Evolutionary conservation across 2,329 filamentous ascomycete genomes (phyloP).

Genomic region (Calonectria naviculata): DNA sequence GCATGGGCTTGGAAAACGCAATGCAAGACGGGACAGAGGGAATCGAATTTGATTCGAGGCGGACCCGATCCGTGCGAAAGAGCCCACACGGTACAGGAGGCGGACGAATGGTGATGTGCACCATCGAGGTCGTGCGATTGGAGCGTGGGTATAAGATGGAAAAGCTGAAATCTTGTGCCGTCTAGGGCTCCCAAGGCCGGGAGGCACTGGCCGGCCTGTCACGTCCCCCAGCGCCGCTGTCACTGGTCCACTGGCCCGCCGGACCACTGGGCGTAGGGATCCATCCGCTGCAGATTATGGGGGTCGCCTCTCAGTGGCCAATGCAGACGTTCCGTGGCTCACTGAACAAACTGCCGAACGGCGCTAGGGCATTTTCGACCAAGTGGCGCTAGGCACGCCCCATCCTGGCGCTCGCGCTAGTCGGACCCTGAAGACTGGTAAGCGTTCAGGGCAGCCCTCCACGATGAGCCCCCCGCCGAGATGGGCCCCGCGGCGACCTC

Average conservation of each 20-base stretch:
- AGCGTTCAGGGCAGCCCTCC: constrained; percentile 6
- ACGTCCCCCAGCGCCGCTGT: background rate
- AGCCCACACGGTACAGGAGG: background rate
- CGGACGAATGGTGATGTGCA: background rate
- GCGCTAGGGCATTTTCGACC: background rate
- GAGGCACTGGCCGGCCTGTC: background rate
- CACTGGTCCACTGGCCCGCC: background rate
- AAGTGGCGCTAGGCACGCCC: background rate
- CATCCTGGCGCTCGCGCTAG: background rate
- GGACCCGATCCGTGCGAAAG: background rate
- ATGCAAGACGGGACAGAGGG: background rate
- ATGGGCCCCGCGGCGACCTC: background rate
- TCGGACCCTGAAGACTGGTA: constrained; percentile 11
- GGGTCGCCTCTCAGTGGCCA: background rate
- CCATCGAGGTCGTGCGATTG: background rate
- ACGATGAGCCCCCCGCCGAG: background rate
- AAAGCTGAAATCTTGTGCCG: constrained; percentile 9
- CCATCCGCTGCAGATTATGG: constrained; percentile 13
- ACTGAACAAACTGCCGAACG: constrained; percentile 6
- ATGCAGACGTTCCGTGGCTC: background rate
- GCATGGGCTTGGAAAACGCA: background rate
- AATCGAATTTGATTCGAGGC: background rate
- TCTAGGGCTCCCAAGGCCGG: background rate
- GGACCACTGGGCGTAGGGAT: background rate
- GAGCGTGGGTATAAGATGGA: constrained; percentile 5